Evolutionary conservation across 2,329 filamentous ascomycete species (phyloP).

Genomic region (Ceratocystis smalleyi): DNA sequence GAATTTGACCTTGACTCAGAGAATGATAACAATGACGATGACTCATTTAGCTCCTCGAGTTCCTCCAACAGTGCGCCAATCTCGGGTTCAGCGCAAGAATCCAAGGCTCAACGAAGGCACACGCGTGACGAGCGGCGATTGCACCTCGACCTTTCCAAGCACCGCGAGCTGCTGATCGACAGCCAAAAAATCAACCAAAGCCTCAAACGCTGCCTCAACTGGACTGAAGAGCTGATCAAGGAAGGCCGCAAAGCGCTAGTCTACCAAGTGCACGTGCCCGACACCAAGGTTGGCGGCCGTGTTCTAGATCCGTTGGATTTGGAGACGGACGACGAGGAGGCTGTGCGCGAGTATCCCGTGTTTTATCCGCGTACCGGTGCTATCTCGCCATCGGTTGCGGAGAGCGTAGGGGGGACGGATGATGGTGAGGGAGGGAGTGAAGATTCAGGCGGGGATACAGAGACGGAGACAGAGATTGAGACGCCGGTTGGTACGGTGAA

Average conservation of each 20-base stretch:
- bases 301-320: conserved; percentile 58
- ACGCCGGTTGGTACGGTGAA: conserved; percentile 6
- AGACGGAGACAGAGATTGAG: conserved; percentile 15
- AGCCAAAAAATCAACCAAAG: conserved; percentile 93
- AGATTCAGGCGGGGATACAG: conserved; percentile 20
- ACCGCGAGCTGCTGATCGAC: conserved; percentile 75
- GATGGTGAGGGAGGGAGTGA: conserved; percentile 19
- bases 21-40: conserved; percentile 29
- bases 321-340: conserved; percentile 25
- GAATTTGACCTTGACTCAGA: conserved; percentile 30
- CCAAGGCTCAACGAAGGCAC: conserved; percentile 38
- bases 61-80: conserved; percentile 29
- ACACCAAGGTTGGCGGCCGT: conserved; percentile 67
- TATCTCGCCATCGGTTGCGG: conserved; percentile 8
- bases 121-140: conserved; percentile 66
- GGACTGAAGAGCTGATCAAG: conserved; percentile 79
- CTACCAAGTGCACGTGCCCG: conserved; percentile 63
- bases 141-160: conserved; percentile 71
- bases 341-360: conserved; percentile 12
- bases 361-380: conserved; percentile 16
- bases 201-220: conserved; percentile 72
- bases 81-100: conserved; percentile 27
- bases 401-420: conserved; percentile 18
- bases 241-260: conserved; percentile 78
- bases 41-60: conserved; percentile 39